Evolutionary conservation across 2,329 filamentous ascomycete genomes (phyloP), one percentile per base, ranked within the genome.

Genomic region (Claviceps purpurea): DNA sequence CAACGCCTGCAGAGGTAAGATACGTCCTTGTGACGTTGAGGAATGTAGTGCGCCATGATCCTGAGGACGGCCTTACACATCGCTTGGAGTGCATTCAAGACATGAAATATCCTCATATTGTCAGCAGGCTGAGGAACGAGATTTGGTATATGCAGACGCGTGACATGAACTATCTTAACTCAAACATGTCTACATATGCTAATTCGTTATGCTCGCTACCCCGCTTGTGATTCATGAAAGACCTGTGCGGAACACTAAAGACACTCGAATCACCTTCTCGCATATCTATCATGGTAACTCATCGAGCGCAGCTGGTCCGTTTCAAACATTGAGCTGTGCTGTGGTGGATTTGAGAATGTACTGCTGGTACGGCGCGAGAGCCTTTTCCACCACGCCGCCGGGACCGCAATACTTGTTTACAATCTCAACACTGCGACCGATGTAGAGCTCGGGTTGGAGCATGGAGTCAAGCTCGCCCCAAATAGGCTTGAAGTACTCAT

Each of bases 401-500:
- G 61, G 55, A 5, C 72, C 72, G 52, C 69, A 73, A 56, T 68
- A 73, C 39, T 63, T 64, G 49, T 76, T 70, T 7, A 76, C 72
- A 54, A 75, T 73, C 48, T 71, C 60, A 20, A 58, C 62, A 39
- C 68, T 70, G 47, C 74, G 73, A 41, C 73, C 73, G 16, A 64
- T 68, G 59, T 72, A 77, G 45, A 77, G 66, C 60, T 75, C 75
- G 1, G 85, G 74, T 56, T 84, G 76, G 47, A 90, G 69, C 68
- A 90, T 76, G 43, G 65, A 68, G 57, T 89, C 84, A 34, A 90
- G 70, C 56, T 90, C 83, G 47, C 62, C 73, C 73, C 79, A 79
- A 56, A 91, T 81, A 1, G 85, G 77, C 64, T 76, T 73, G 72
- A 95, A 95, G 73, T 87, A 95, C 44, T 80, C 72, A 43, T 76